Percentiles rank a stretch among this genome's conserved stretches.
Evolutionary conservation across 1,284 basidiomycete species (phyloP).

Genomic region (Gymnopus androsaceus): DNA sequence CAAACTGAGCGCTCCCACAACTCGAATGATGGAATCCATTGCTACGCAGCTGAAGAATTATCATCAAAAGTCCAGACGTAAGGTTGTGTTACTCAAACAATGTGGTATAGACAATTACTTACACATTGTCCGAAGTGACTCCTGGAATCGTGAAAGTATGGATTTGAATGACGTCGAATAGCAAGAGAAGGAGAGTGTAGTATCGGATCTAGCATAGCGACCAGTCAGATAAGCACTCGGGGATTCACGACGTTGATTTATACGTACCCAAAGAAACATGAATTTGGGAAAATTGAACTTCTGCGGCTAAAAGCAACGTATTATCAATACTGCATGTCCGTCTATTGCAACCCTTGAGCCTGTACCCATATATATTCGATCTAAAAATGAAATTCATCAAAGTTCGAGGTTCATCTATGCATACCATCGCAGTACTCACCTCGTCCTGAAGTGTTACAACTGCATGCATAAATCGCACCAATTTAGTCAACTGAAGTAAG

Average conservation of each 20-base stretch:
- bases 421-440: neutral
- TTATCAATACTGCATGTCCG: neutral
- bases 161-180: conserved; percentile 44
- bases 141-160: conserved; percentile 38
- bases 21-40: conserved; percentile 38
- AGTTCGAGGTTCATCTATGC: neutral
- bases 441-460: conserved; percentile 16
- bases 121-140: conserved; percentile 32
- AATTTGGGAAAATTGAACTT: conserved; percentile 33
- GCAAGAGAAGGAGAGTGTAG: conserved; percentile 40
- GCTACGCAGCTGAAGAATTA: conserved; percentile 32
- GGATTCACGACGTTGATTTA: neutral
- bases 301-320: conserved; percentile 25
- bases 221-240: neutral
- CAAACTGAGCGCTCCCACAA: conserved; percentile 40
- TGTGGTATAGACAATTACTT: conserved; percentile 14
- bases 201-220: conserved; percentile 40
- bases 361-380: conserved; percentile 37
- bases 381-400: conserved; percentile 24
- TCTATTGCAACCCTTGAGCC: neutral
- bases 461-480: neutral
- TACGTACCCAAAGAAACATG: conserved; percentile 41
- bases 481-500: neutral
- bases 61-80: no score
- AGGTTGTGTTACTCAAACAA: neutral